Conservation (phyloP, 768 basidiomycete species). For the Lactifluus echinatus region DNA sequence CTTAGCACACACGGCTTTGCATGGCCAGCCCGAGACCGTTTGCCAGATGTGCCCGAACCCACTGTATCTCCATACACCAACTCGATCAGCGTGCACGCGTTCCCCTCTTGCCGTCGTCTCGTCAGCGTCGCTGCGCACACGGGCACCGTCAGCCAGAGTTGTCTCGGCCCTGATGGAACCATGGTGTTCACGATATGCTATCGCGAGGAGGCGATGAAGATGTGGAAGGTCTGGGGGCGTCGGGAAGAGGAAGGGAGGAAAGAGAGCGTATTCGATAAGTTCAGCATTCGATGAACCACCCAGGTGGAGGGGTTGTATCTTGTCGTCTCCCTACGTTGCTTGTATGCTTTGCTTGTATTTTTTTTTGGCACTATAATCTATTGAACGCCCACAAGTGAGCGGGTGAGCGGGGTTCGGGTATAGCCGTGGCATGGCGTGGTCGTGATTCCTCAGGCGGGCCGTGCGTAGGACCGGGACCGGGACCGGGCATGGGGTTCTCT, state of each 20-base stretch:
- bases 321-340: neutral
- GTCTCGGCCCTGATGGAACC: constrained; percentile 54
- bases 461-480: no score
- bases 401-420: no score
- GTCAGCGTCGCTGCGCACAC: constrained; percentile 50
- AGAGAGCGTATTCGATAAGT: constrained; percentile 20
- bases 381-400: no score
- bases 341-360: constrained; percentile 13
- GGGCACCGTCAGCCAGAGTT: constrained; percentile 48
- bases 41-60: constrained; percentile 13
- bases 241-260: constrained; percentile 12
- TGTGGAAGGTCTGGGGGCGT: constrained; percentile 57
- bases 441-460: no score
- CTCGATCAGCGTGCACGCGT: constrained; percentile 42
- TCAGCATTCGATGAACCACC: constrained; percentile 15
- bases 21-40: constrained; percentile 22
- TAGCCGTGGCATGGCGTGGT: neutral
- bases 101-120: constrained; percentile 43
- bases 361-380: neutral
- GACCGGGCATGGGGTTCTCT: neutral
- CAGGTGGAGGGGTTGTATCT: neutral
- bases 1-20: constrained; percentile 54
- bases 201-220: constrained; percentile 58
- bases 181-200: constrained; percentile 57
- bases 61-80: constrained; percentile 28